These are phyloP conservation scores for Dipteronia dyeriana DNA, from an alignment of 345 rosid species.

Conservation along the genomic window DNA sequence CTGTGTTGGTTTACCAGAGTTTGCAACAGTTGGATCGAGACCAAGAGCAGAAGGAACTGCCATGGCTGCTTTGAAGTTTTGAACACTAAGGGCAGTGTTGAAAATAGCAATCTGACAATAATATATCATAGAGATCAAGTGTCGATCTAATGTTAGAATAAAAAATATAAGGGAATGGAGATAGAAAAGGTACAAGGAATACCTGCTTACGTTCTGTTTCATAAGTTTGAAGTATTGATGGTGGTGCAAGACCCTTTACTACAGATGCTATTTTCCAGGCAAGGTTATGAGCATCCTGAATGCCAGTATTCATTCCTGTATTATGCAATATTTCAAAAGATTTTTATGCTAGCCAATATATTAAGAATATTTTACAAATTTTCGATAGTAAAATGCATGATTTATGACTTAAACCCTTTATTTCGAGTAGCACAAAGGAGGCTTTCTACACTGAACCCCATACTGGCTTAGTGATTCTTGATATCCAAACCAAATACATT, in stretches of 20 bases:
- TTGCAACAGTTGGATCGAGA: slow-evolving; percentile 76
- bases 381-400: background rate
- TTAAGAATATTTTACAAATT: background rate
- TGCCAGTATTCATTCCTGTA: slow-evolving; percentile 97
- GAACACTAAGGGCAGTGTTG: slow-evolving; percentile 80
- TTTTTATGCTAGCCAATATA: background rate
- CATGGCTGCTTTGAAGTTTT: slow-evolving; percentile 93
- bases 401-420: background rate
- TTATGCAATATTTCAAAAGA: background rate
- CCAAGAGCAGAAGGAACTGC: slow-evolving; percentile 89
- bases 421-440: background rate
- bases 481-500: background rate
- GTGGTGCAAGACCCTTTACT: slow-evolving; percentile 56
- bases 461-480: background rate
- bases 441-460: background rate
- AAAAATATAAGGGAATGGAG: slow-evolving; percentile 5
- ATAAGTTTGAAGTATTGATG: slow-evolving; percentile 69
- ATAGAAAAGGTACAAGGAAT: slow-evolving; percentile 31
- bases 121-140: slow-evolving; percentile 26
- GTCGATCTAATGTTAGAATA: slow-evolving; percentile 22
- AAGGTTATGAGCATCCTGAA: slow-evolving; percentile 96
- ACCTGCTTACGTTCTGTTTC: slow-evolving; percentile 92
- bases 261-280: slow-evolving; percentile 93
- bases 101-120: slow-evolving; percentile 66
- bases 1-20: slow-evolving; percentile 52